Evolutionary conservation across 2,329 filamentous ascomycete species (phyloP).

Genomic region (Colletotrichum sp.): DNA sequence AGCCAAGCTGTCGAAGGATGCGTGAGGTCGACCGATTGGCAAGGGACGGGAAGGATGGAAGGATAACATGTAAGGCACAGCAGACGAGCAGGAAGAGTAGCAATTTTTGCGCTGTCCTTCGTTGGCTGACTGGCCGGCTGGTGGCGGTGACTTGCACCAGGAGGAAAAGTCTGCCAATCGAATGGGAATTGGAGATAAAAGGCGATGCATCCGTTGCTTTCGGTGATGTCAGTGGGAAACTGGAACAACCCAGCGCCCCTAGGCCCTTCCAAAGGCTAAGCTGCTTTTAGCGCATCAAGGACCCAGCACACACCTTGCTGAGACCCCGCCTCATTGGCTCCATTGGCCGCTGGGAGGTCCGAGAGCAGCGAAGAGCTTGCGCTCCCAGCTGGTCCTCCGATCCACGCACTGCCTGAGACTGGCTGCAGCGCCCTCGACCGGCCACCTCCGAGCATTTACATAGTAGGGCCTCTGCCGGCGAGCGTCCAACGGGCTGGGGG

Average conservation of each 20-base stretch:
- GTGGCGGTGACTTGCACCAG: background rate
- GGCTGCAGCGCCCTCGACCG: background rate
- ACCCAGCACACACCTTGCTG: background rate
- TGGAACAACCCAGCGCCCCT: conserved; percentile 9
- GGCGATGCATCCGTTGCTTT: conserved; percentile 17
- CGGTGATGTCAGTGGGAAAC: conserved; percentile 16
- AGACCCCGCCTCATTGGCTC: background rate
- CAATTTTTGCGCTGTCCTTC: background rate
- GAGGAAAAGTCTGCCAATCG: conserved; percentile 11
- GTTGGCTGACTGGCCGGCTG: background rate
- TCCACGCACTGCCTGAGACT: background rate
- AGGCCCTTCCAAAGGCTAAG: background rate
- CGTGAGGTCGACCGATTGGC: background rate
- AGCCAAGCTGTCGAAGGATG: background rate
- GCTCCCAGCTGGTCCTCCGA: background rate
- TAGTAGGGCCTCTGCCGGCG: background rate
- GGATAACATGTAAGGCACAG: background rate
- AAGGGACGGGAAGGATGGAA: background rate
- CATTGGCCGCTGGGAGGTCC: conserved; percentile 11
- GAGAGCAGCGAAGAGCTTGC: background rate
- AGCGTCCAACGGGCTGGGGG: background rate
- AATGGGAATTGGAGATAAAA: conserved; percentile 7
- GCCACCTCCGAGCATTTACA: background rate
- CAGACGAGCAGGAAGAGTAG: background rate
- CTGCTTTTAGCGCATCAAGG: conserved; percentile 5